A percentile compares a stretch with the other conserved stretches of the same genome.
Evolutionary conservation across 2,329 filamentous ascomycete genomes (phyloP).

Genomic region (Verticillium longisporum): DNA sequence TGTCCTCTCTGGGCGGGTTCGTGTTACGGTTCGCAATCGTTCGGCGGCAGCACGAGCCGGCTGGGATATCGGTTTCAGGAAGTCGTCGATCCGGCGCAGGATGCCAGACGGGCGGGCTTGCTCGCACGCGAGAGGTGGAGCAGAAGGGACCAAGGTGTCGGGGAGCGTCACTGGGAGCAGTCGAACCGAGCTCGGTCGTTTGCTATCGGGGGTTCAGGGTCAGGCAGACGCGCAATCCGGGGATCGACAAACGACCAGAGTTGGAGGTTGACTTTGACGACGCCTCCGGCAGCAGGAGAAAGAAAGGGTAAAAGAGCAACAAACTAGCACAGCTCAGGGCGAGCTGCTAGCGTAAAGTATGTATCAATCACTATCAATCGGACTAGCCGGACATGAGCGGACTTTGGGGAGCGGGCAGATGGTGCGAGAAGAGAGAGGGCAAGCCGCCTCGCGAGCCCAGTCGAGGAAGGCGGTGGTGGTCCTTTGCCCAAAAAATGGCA

Average conservation of each 20-base stretch:
- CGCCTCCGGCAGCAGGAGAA: not conserved
- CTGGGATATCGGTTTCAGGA: not conserved
- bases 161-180: not conserved
- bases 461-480: not conserved
- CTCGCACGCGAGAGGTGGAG: not conserved
- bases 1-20: not conserved
- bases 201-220: not conserved
- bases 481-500: slow-evolving; percentile 1
- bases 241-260: not conserved
- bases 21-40: not conserved
- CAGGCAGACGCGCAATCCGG: not conserved
- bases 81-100: not conserved
- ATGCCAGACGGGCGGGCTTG: not conserved
- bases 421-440: not conserved
- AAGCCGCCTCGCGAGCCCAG: not conserved
- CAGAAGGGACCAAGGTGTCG: not conserved
- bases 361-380: not conserved
- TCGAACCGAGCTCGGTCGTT: not conserved
- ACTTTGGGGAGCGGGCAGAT: not conserved
- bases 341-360: not conserved
- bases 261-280: not conserved
- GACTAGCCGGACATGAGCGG: not conserved
- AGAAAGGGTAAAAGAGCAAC: not conserved
- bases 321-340: too few relatives aligned
- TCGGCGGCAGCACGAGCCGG: not conserved